Percentiles rank a stretch among this genome's conserved stretches.
These are phyloP conservation scores for Kodamaea sp. DNA, from an alignment of 1,139 yeast genomes.

Conservation along the genomic window DNA sequence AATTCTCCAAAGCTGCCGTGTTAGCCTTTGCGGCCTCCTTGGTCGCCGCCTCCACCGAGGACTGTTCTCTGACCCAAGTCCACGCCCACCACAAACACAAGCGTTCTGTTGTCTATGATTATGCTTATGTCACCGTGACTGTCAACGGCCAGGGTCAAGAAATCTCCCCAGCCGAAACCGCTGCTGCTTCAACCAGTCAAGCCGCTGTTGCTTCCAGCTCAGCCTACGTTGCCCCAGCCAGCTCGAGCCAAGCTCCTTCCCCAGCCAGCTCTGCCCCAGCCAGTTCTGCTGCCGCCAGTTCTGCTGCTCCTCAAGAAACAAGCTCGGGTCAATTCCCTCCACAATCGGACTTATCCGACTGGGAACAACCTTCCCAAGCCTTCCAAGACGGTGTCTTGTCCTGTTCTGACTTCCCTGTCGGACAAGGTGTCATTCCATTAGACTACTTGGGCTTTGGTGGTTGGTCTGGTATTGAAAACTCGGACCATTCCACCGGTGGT, in stretches of 20 bases:
- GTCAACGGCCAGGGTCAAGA: slow-evolving; percentile 62
- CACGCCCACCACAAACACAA: slow-evolving; percentile 68
- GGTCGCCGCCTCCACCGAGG: slow-evolving; percentile 23
- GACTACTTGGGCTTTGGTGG: slow-evolving; percentile 86
- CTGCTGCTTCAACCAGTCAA: slow-evolving; percentile 2
- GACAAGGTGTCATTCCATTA: slow-evolving; percentile 84
- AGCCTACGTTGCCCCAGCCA: slow-evolving; percentile 7
- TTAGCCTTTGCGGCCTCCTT: slow-evolving; percentile 33
- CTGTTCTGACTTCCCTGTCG: slow-evolving; percentile 81
- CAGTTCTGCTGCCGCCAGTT: slow-evolving; percentile 3
- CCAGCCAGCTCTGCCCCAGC: slow-evolving; percentile 11
- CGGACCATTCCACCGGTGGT: slow-evolving; percentile 61
- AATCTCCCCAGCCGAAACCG: slow-evolving; percentile 3
- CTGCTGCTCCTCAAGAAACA: slow-evolving; percentile 1
- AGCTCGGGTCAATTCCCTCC: slow-evolving; percentile 11
- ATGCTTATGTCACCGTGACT: slow-evolving; percentile 72
- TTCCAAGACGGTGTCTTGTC: slow-evolving; percentile 79
- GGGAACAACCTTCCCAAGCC: slow-evolving; percentile 47
- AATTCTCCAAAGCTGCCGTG: slow-evolving; percentile 27
- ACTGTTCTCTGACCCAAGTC: slow-evolving; percentile 38
- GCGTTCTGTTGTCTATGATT: slow-evolving; percentile 77
- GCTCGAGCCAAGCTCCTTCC: slow-evolving; percentile 8
- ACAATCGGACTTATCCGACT: slow-evolving; percentile 54
- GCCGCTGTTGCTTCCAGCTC: slow-evolving; percentile 9
- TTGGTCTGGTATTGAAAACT: slow-evolving; percentile 76